phyloP scores from a whole-genome alignment of 768 basidiomycete species.

The Sutorius australiensis region DNA sequence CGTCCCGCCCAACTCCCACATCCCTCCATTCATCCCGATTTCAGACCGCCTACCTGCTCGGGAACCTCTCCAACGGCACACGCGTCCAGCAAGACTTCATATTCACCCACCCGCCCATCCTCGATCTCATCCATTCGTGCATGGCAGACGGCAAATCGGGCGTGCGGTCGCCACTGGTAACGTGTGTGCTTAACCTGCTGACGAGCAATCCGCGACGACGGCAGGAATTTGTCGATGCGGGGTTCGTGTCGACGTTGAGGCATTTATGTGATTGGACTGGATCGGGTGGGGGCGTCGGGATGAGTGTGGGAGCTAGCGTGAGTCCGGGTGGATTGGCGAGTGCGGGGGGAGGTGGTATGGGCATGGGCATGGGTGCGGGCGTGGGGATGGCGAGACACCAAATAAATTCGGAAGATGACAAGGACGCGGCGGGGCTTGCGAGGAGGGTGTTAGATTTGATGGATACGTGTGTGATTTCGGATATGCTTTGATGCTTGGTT shows the following conservation, averaged over 20 bases:
- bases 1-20: not conserved
- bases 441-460: constrained; percentile 51
- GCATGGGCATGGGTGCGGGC: not conserved
- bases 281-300: constrained; percentile 1
- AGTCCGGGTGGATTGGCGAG: constrained; percentile 29
- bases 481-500: constrained; percentile 15
- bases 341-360: constrained; percentile 1
- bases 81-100: constrained; percentile 49
- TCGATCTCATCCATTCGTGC: constrained; percentile 51
- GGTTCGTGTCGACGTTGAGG: constrained; percentile 42
- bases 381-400: constrained; percentile 22
- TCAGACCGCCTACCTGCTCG: constrained; percentile 57
- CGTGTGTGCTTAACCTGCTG: constrained; percentile 57
- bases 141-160: constrained; percentile 58
- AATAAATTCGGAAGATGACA: constrained; percentile 53
- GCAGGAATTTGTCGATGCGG: constrained; percentile 40
- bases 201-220: constrained; percentile 35
- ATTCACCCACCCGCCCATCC: constrained; percentile 47
- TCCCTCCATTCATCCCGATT: not conserved
- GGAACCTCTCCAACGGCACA: constrained; percentile 65
- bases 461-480: constrained; percentile 30
- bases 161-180: constrained; percentile 57
- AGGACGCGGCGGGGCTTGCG: constrained; percentile 55
- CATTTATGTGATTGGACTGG: constrained; percentile 41
- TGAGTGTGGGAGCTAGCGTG: constrained; percentile 11